Evolutionary conservation across 192 early-diverging fungal species (phyloP).

Genomic region (Linnemannia zychae): DNA sequence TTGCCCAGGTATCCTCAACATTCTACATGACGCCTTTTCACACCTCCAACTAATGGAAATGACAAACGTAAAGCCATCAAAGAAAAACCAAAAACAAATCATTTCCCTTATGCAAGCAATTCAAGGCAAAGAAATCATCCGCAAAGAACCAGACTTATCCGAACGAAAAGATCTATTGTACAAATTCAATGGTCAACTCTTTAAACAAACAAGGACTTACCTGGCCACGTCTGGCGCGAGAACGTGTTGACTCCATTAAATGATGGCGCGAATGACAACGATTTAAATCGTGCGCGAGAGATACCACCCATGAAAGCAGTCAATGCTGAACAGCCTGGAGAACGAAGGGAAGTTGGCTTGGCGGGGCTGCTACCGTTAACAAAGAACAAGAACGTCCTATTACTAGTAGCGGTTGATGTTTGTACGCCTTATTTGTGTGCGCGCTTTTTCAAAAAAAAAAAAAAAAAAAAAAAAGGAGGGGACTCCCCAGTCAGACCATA

Average conservation of each 20-base stretch:
- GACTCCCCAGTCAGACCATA: no score
- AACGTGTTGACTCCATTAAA: neutral
- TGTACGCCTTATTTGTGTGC: constrained; percentile 33
- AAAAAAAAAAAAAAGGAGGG: no score
- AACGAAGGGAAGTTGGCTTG: constrained; percentile 29
- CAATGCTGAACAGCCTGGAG: neutral
- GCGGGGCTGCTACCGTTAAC: constrained; percentile 26
- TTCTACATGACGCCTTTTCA: no score
- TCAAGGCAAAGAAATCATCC: no score
- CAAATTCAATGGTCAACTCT: neutral
- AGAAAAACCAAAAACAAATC: no score
- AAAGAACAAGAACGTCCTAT: neutral
- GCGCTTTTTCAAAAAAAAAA: constrained; percentile 21
- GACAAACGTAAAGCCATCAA: neutral
- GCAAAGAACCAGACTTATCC: no score
- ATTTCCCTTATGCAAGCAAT: no score
- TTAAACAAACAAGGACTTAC: neutral
- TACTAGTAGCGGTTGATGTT: constrained; percentile 31
- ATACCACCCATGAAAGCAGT: neutral
- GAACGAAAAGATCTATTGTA: neutral
- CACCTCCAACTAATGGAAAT: no score
- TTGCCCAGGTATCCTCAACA: no score
- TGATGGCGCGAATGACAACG: neutral
- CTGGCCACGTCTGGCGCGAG: neutral
- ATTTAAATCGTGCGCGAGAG: neutral